Base-by-base conservation (phyloP, 495 filamentous ascomycete species). In the Neurospora sp. region DNA sequence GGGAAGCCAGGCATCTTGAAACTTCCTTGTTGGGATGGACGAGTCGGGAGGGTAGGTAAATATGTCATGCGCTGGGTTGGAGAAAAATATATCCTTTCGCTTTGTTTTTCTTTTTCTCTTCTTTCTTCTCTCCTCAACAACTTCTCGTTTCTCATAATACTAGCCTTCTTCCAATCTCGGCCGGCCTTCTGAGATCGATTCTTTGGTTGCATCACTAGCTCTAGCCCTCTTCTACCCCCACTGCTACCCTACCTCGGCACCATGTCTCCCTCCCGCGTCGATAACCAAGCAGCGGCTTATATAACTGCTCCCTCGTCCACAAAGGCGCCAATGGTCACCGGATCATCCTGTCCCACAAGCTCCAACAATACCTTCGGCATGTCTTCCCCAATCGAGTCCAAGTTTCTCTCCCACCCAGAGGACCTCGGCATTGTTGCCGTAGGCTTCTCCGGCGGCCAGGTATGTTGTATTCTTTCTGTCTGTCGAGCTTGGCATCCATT, bases 361-460 rank as follows among this genome's bases (percentile, higher is more conserved):
- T 70, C 76, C 41, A 77, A 74, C 48, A 61, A 65, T 12, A 74
- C 38, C 39, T 79, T 81, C 70, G 78, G 76, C 76, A 92, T 91
- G 69, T 65, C 53, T 65, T 65, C 53, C 14, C 53, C 53, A 16
- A 87, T 97, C 75, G 77, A 86, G 72, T 90, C 93, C 76, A 93
- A 91, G 76, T 99, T 97, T 84, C 92, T 99, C 73, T 83, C 90
- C 74, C 84, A 89, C 74, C 86, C 88, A 69, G 85, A 91, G 79
- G 89, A 98, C 75, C 87, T 99, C 71, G 96, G 96, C 72, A 87
- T 99, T 69, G 93, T 98, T 45, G 94, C 95, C 38, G 96, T 98
- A 22, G 95, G 95, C 73, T 99, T 99, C 86, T 97, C 94, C 71
- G 96, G 96, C 76, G 96, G 96, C 70, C 96, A 99, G 88, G 94